Evolutionary conservation across 139 green algal genomes (phyloP).

Genomic region (Desmodesmus armatus): DNA sequence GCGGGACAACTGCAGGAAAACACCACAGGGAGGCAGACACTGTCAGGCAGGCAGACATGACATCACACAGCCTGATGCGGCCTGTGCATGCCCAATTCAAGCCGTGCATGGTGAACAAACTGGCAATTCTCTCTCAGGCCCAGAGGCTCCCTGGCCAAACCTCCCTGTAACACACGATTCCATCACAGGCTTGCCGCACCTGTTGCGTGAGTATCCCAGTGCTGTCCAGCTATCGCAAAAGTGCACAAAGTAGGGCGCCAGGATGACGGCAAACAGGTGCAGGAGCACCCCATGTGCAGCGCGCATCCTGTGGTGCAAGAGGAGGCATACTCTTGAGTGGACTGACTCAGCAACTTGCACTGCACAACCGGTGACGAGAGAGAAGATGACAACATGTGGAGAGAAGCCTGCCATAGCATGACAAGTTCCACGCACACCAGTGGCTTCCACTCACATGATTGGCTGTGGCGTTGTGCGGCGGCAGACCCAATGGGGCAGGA

Average conservation of each 20-base stretch:
- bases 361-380: too few species aligned
- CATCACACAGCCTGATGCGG: not conserved
- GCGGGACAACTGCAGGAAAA: constrained; percentile 43
- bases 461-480: too few species aligned
- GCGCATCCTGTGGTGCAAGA: constrained; percentile 57
- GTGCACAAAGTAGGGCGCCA: constrained; percentile 63
- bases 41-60: not conserved
- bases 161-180: too few species aligned
- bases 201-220: constrained; percentile 35
- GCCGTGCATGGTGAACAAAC: too few species aligned
- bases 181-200: too few species aligned
- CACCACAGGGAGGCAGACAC: not conserved
- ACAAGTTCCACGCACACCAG: not conserved
- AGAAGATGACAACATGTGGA: too few species aligned
- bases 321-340: not conserved
- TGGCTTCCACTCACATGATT: not conserved
- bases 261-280: constrained; percentile 61
- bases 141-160: too few species aligned
- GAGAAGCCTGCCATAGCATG: too few species aligned
- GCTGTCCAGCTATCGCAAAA: constrained; percentile 50
- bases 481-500: too few species aligned
- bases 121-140: too few species aligned
- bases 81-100: too few species aligned
- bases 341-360: not conserved
- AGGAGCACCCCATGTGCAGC: constrained; percentile 55